Evolutionary conservation across 2,329 filamentous ascomycete genomes (phyloP), one percentile per base, ranked within the genome.

Genomic region (Diplodia sapinea): DNA sequence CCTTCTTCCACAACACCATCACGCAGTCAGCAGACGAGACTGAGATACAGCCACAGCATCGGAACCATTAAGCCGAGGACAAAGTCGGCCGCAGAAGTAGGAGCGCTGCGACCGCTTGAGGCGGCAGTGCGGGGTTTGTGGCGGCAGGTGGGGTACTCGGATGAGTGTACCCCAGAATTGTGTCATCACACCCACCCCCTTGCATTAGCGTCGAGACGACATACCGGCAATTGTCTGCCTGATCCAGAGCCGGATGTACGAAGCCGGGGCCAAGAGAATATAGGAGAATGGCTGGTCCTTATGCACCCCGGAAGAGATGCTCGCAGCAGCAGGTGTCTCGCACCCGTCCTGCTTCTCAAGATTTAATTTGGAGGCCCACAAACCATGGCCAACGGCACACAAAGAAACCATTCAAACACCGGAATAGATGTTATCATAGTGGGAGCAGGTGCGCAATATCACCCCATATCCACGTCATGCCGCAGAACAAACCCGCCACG

Each of bases 361-460:
- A 26, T 8, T 11, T n/a, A 13, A 23, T 29, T 13, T 23, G 23
- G 23, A 52, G 29, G 6, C 23, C 13, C 8, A 12, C 6, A 13
- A 23, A 31, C 68, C 54, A 59, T 70, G 26, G 66, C 57, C 1
- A 69, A 72, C 59, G 69, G 66, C 36, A 31, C 68, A 64, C 20
- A 68, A 54, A 13, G 71, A 69, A 61, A 68, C 67, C 56, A 65
- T 20, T 71, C 73, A 54, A 68, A 72, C 69, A 84, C 84, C 1
- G 84, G 83, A 15, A 83, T 87, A 72, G 85, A 84, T 65, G 83
- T 87, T 3, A 78, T 86, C 36, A 79, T 87, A 38, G 84, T 80
- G 76, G 73, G 82, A 26, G 76, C 76, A 69, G 75, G 80, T 82
- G 79, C 33, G 72, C 61, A 51, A 51, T n/a, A 26, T 17, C n/a